Conservation (phyloP, 306 rosid genomes). For the Citrullus mucosospermus region DNA sequence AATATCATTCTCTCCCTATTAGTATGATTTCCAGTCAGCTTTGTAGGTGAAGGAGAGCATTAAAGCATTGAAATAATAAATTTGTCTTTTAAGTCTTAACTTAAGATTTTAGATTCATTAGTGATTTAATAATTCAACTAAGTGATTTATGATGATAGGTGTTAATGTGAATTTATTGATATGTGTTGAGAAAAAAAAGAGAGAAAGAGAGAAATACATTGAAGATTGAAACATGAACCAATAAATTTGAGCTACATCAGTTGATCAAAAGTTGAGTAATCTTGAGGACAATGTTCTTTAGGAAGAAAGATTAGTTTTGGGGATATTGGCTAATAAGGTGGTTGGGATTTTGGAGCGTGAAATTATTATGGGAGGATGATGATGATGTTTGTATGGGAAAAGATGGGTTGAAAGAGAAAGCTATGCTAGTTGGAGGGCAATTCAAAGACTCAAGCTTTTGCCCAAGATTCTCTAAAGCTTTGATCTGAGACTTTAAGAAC, state of each 20-base stretch:
- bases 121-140: too few relatives aligned
- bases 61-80: background rate
- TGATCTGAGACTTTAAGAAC: slow-evolving; percentile 73
- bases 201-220: background rate
- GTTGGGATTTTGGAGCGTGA: slow-evolving; percentile 29
- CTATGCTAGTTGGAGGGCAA: slow-evolving; percentile 41
- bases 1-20: too few relatives aligned
- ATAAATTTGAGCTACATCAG: background rate
- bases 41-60: too few relatives aligned
- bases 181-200: background rate
- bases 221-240: background rate
- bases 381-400: slow-evolving; percentile 58
- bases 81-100: too few relatives aligned
- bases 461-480: slow-evolving; percentile 62
- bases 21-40: too few relatives aligned
- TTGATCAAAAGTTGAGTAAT: background rate
- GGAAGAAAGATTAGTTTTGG: background rate
- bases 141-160: background rate
- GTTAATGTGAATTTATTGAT: background rate
- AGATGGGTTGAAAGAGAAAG: slow-evolving; percentile 80
- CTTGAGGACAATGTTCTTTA: too few relatives aligned
- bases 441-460: slow-evolving; percentile 53
- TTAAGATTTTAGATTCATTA: too few relatives aligned
- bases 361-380: slow-evolving; percentile 6
- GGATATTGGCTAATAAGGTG: background rate